Conservation (phyloP, 257 asterid genomes). For the Forsythia suspensa region DNA sequence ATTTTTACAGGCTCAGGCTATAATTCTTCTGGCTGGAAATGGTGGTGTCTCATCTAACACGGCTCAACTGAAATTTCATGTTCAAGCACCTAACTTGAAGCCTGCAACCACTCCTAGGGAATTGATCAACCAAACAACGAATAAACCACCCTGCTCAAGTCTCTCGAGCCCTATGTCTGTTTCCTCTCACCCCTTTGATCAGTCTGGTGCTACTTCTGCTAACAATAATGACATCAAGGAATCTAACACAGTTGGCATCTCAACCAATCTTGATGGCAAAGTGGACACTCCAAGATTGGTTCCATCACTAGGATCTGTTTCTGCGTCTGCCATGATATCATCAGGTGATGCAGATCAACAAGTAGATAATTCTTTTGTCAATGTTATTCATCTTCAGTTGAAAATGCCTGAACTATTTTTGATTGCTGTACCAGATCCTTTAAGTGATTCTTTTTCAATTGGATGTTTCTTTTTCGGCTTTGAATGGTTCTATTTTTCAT, state of each 20-base stretch:
- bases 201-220: conserved; percentile 29
- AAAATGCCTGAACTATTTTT: not conserved
- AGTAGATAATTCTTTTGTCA: not conserved
- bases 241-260: conserved; percentile 32
- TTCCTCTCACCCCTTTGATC: conserved; percentile 59
- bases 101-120: conserved; percentile 34
- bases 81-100: conserved; percentile 47
- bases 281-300: conserved; percentile 45
- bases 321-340: conserved; percentile 40
- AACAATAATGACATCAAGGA: conserved; percentile 39
- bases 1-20: conserved; percentile 72
- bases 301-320: conserved; percentile 46
- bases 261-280: conserved; percentile 32
- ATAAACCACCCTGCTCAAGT: conserved; percentile 38
- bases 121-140: conserved; percentile 37
- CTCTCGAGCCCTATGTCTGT: conserved; percentile 62
- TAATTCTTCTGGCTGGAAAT: conserved; percentile 71
- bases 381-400: not conserved
- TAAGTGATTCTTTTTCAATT: not conserved
- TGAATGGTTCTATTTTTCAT: too few relatives aligned
- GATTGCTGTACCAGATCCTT: not conserved
- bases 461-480: too few relatives aligned
- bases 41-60: conserved; percentile 5
- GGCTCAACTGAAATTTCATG: conserved; percentile 36
- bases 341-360: conserved; percentile 45